These are phyloP conservation scores for Tolypocladium pustulatum DNA, from an alignment of 2,329 filamentous ascomycete species.

Conservation along the genomic window DNA sequence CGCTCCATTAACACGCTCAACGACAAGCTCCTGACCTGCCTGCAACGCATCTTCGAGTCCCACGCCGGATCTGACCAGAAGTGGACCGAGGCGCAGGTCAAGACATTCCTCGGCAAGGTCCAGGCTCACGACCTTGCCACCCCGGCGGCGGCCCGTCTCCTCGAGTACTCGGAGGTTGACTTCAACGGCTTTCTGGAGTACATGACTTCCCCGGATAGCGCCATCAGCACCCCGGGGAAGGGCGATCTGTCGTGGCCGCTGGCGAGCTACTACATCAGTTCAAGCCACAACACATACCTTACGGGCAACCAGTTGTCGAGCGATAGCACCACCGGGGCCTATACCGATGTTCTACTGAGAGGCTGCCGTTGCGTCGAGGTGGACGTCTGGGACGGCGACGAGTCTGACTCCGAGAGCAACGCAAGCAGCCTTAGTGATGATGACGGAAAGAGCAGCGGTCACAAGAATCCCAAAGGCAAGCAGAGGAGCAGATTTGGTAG, in stretches of 20 bases:
- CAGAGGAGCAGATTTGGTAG: conserved; percentile 51
- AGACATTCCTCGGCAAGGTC: conserved; percentile 33
- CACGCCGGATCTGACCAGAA: conserved; percentile 29
- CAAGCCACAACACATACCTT: conserved; percentile 91
- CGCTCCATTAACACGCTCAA: conserved; percentile 31
- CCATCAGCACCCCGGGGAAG: conserved; percentile 28
- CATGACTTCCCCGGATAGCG: conserved; percentile 40
- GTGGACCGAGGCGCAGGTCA: conserved; percentile 35
- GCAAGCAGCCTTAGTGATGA: conserved; percentile 41
- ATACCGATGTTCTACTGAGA: conserved; percentile 71
- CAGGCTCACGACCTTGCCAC: conserved; percentile 30
- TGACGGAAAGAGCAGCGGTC: conserved; percentile 27
- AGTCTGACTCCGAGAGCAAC: conserved; percentile 58
- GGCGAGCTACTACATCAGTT: conserved; percentile 87
- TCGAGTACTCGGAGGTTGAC: conserved; percentile 27
- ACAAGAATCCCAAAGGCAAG: conserved; percentile 30
- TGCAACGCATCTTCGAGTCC: conserved; percentile 34
- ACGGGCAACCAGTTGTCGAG: conserved; percentile 81
- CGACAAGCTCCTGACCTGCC: conserved; percentile 26
- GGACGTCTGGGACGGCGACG: conserved; percentile 87
- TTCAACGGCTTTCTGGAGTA: conserved; percentile 41
- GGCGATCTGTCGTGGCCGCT: conserved; percentile 63
- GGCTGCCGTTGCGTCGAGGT: conserved; percentile 90
- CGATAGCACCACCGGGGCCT: conserved; percentile 77
- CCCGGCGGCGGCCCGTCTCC: conserved; percentile 13